phyloP scores from a whole-genome alignment of 306 rosid genomes.

The Macrotyloma uniflorum region DNA sequence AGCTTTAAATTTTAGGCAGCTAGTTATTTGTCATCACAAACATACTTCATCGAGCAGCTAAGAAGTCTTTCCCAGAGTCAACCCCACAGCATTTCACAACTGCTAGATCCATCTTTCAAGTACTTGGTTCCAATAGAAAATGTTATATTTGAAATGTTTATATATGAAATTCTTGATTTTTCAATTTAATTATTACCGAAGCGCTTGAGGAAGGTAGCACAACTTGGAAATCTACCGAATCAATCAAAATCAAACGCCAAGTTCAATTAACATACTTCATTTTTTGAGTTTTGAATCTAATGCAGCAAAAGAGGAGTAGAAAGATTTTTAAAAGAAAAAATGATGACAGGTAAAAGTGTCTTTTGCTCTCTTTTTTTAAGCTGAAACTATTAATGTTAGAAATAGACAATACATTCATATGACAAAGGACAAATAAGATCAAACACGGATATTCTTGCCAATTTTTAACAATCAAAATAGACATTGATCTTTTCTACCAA shows the following conservation, averaged over 20 bases:
- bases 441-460: too few species aligned
- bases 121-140: too few species aligned
- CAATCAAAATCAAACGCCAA: not conserved
- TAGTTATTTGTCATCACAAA: not conserved
- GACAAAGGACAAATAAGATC: too few species aligned
- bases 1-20: constrained; percentile 18
- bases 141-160: too few species aligned
- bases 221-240: not conserved
- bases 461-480: too few species aligned
- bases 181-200: not conserved
- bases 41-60: constrained; percentile 31
- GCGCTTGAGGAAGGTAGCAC: too few species aligned
- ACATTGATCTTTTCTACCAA: too few species aligned
- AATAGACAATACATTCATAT: too few species aligned
- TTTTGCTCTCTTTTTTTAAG: not conserved
- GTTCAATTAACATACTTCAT: not conserved
- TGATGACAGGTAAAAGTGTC: not conserved
- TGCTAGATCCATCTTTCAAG: too few species aligned
- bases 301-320: not conserved
- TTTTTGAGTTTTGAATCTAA: not conserved
- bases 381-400: too few species aligned
- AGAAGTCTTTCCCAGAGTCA: not conserved
- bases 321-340: not conserved
- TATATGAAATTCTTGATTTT: not conserved
- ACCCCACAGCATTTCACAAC: not conserved